Conservation (phyloP, 1,284 basidiomycete genomes). For the Hypsizygus ulmarius region DNA sequence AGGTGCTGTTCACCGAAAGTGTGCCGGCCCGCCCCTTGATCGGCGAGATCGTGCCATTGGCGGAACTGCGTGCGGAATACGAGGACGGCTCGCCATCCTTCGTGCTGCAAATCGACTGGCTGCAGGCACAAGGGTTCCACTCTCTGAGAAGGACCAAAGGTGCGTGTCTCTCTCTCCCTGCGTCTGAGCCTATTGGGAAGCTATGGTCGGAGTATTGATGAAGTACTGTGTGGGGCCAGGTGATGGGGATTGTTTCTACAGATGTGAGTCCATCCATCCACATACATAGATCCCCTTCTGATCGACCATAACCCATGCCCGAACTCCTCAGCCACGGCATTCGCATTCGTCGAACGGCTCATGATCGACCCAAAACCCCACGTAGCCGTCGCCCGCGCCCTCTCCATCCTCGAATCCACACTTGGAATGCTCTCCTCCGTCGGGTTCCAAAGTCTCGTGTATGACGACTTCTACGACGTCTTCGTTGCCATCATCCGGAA, state of each 20-base stretch:
- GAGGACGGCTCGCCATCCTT: constrained; percentile 55
- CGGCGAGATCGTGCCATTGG: constrained; percentile 45
- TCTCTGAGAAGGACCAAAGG: constrained; percentile 69
- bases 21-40: constrained; percentile 51
- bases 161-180: constrained; percentile 21
- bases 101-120: constrained; percentile 65
- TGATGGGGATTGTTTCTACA: constrained; percentile 81
- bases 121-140: constrained; percentile 54
- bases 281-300: constrained; percentile 4
- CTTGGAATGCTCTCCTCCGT: constrained; percentile 53
- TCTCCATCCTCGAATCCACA: constrained; percentile 53
- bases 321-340: constrained; percentile 54
- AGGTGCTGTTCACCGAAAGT: constrained; percentile 51
- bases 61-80: constrained; percentile 62
- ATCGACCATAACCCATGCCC: constrained; percentile 18
- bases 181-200: not conserved
- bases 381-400: constrained; percentile 48
- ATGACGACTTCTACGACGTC: constrained; percentile 36
- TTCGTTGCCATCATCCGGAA: constrained; percentile 30
- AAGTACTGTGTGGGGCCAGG: constrained; percentile 35
- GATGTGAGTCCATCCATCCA: constrained; percentile 46
- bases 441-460: constrained; percentile 63
- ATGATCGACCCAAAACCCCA: constrained; percentile 42
- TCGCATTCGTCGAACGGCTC: constrained; percentile 63
- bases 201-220: too few species aligned